Percentiles rank a stretch among this genome's conserved stretches.
phyloP scores from a whole-genome alignment of 495 filamentous ascomycete species.

The Terfezia boudieri region DNA sequence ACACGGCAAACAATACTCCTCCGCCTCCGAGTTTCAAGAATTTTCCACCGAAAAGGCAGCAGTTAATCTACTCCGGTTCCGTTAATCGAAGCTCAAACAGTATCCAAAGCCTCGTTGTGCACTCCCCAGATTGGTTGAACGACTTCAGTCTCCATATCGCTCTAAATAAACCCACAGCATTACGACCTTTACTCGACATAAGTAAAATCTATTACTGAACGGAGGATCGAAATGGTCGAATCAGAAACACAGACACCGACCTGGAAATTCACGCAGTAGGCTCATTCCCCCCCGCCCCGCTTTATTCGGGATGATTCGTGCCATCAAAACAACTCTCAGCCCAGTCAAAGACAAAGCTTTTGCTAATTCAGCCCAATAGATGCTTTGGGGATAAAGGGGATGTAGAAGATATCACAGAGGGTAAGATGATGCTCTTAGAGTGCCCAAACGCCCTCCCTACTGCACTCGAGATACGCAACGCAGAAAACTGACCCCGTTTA shows the following conservation, averaged over 20 bases:
- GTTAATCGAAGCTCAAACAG: no score
- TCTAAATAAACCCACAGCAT: no score
- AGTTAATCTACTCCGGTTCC: no score
- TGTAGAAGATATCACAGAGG: constrained; percentile 99
- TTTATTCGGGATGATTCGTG: neutral
- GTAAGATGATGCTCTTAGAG: constrained; percentile 26
- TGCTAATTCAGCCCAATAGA: constrained; percentile 26
- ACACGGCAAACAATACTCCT: no score
- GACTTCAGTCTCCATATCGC: no score
- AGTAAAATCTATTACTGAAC: no score
- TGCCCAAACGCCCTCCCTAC: neutral
- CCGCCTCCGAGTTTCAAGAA: no score
- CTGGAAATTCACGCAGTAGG: constrained; percentile 99
- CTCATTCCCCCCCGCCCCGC: constrained; percentile 2
- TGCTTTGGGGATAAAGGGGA: constrained; percentile 99
- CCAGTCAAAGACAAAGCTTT: constrained; percentile 3
- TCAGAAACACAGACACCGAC: constrained; percentile 80
- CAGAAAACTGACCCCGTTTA: neutral
- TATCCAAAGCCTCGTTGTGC: no score
- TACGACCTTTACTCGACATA: no score
- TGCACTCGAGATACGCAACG: neutral
- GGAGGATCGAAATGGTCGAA: constrained; percentile 52
- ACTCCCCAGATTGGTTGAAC: no score
- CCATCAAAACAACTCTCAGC: neutral
- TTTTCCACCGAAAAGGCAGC: no score